Evolutionary conservation across 495 filamentous ascomycete species (phyloP).

Genomic region (Staphylotrichum longicolle): DNA sequence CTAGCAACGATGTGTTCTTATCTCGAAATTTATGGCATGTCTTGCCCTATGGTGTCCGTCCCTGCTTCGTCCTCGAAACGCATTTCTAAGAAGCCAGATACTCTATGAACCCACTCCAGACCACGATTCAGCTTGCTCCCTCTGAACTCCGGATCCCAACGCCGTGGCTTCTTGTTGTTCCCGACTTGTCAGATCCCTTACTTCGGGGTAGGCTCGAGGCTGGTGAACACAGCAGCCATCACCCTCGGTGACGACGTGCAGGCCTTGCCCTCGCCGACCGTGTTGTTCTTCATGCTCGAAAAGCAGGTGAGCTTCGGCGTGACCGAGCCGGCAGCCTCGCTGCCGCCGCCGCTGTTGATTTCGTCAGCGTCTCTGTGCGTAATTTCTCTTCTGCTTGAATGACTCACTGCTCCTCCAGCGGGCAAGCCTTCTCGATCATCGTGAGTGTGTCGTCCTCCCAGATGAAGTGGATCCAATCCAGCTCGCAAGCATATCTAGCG

Average conservation of each 20-base stretch:
- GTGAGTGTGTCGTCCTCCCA: conserved; percentile 40
- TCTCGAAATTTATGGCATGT: too few species aligned
- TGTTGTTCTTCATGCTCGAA: conserved; percentile 12
- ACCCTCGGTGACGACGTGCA: conserved; percentile 16
- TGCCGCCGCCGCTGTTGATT: neutral
- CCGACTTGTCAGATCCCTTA: neutral
- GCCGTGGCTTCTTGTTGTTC: neutral
- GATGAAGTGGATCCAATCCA: conserved; percentile 49
- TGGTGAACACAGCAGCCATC: conserved; percentile 24
- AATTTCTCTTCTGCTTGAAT: neutral
- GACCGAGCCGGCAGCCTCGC: conserved; percentile 27
- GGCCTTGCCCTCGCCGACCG: conserved; percentile 15
- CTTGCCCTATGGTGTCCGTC: too few species aligned
- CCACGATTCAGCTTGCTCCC: neutral
- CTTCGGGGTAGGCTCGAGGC: conserved; percentile 26
- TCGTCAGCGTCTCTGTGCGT: neutral
- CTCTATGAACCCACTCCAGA: too few species aligned
- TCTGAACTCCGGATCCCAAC: neutral
- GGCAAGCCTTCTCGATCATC: conserved; percentile 36
- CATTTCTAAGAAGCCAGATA: too few species aligned
- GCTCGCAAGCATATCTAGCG: conserved; percentile 31
- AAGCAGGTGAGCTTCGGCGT: conserved; percentile 21
- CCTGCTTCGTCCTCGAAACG: too few species aligned
- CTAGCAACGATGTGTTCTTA: too few species aligned
- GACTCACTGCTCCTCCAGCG: conserved; percentile 11